Base-by-base conservation (phyloP, 192 early-diverging fungal genomes). In the Backusella macrospora region DNA sequence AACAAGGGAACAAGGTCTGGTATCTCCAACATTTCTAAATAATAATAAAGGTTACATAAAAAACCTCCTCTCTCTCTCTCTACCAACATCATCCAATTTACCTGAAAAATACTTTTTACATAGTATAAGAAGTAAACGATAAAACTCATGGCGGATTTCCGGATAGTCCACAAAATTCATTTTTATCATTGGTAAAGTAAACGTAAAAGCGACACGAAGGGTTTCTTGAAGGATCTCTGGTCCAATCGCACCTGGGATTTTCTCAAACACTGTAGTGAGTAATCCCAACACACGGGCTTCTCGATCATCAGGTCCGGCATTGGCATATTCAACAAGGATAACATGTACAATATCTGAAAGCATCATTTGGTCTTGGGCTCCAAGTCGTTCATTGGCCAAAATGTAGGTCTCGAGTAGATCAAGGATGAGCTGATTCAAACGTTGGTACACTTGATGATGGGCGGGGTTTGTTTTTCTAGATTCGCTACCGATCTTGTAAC, bases 141-240 rank as follows among this genome's bases (percentile, higher is more conserved):
- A 77, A 43, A 72, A 77, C 12, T 70, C 70, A 47, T 65, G 37
- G 21, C 76, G 52, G 46, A 72, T 42, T 3, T 77, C 76, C 5
- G 76, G 76, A 44, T 49, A 77, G 62, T 77, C 76, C 0, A 55
- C 49, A 49, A 77, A 67, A 21, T 77, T 77, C 26, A 47, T 14
- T 15, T 63, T 77, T 15, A 77, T 68, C 70, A 72, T 72, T 0
- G 42, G 15, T 12, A 77, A 38, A 0, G 76, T 77, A 66, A 71
- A 63, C 1, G 65, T 18, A 21, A 77, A 67, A 4, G 65, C 29
- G 1, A 43, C 66, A 26, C 14, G 40, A 6, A 65, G 34, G 4
- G 70, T 65, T 6, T 47, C 38, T 18, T 72, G 38, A 23, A 72
- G 59, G 7, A 72, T 44, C 4, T 47, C 46, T 14, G 62, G 62